Evolutionary conservation across 208 protist species (phyloP), one percentile per base, ranked within the genome.

Genomic region (Leishmania tropica): DNA sequence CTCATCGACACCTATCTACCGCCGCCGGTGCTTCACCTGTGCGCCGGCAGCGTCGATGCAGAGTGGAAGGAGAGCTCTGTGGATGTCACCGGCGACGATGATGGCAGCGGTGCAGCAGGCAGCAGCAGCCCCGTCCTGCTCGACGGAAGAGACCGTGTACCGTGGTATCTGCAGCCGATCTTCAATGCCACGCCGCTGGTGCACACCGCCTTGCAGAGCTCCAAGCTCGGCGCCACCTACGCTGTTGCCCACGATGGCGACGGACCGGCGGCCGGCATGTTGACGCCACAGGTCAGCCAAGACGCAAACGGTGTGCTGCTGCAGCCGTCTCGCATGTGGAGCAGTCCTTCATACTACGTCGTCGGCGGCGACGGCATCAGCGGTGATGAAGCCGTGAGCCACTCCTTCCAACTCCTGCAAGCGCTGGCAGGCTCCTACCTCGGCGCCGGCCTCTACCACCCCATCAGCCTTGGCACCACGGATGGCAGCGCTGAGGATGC

Each of bases 1-100:
- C 84, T 95, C 47, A 80, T 93, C 37, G 93, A 96, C 74, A 85
- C 81, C 8, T 95, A 94, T 80, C 53, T 96, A 7, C 62, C 88
- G 1, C 90, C 88, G 3, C 82, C 89, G 19, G 45, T 86, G 35
- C 65, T 89, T 72, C 83, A 83, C 51, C 48, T 79, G 28, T 78
- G 70, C 58, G 62, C 51, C 45, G 48, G 83, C 53, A 70, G 65
- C 72, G 62, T 28, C 5, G 83, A 80, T 31, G 73, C 40, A 21
- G 77, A 70, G 37, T 42, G 48, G 15, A 56, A 35, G 60, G 73
- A 40, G 40, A 60, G 24, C 62, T 45, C 28, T 70, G 58, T 42
- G 31, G 75, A 45, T 37, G 54, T 76, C 40, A 51, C 31, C 10
- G 71, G 77, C 53, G 77, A 74, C 35, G n/a, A 24, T 45, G 64